Evolutionary conservation across 495 filamentous ascomycete genomes (phyloP), one percentile per base, ranked within the genome.

Genomic region (Gamarada debralockiae): DNA sequence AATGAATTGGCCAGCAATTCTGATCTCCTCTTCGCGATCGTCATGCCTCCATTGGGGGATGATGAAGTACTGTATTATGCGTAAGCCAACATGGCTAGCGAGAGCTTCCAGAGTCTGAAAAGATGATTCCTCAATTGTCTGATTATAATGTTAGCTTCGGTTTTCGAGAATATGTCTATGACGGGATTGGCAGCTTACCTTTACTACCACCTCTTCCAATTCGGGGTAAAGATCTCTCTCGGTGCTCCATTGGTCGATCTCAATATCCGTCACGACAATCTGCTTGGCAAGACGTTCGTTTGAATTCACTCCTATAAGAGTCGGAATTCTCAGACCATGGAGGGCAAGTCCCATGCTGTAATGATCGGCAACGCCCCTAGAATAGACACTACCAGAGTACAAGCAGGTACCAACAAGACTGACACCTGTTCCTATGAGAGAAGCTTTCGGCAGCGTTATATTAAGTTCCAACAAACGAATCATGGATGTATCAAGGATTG

Each of bases 41-140:
- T 17, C 5, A 5, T 18, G 3, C 3, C 13, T 21, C 21, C 3
- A 21, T 43, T 21, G 8, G 5, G 53, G 46, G 33, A 55, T 17
- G 23, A 66, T 49, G 38, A 72, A 66, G 10, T 66, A 45, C 17
- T 56, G 22, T 3, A 73, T 55, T 17, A 83, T 67, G 20, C 52
- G 50, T 2, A 70, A 55, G 14, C 70, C 72, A 3, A 83, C 59
- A 31, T 69, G 68, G 0, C 71, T 65, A 0, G 74, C 75, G 3
- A 87, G 67, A 0, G 81, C 71, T 62, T 87, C 83, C 10, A 87
- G 74, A 0, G 83, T 87, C 64, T 82, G 74, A 56, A 83, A 85
- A 0, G 73, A 74, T 0, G 81, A 82, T 3, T 71, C 59, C 45
- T 79, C 76, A 42, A 84, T 71, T 2, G 70, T 62, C 80, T 84